phyloP scores from a whole-genome alignment of 2,329 filamentous ascomycete genomes.

The Fusarium nurragi region DNA sequence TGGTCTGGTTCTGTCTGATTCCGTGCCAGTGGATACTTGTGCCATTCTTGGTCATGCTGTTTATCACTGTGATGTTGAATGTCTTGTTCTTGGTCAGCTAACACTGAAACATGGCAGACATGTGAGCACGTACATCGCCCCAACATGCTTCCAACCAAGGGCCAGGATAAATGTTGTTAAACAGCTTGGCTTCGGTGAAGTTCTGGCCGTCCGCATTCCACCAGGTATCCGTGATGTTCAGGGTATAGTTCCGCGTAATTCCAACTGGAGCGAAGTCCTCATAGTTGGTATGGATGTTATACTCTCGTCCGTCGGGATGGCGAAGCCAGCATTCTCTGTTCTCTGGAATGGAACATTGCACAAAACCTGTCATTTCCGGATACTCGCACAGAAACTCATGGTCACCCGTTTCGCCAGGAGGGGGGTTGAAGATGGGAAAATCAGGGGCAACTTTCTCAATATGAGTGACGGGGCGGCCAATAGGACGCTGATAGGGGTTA shows the following conservation, averaged over 20 bases:
- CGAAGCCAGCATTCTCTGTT: conserved; percentile 44
- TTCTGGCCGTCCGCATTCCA: conserved; percentile 39
- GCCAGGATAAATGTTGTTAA: background rate
- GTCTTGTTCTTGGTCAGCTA: conserved; percentile 5
- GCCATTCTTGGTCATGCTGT: conserved; percentile 15
- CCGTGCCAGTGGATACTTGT: conserved; percentile 42
- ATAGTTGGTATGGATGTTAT: conserved; percentile 44
- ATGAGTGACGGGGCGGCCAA: conserved; percentile 11
- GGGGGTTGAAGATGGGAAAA: conserved; percentile 23
- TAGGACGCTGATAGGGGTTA: conserved; percentile 16
- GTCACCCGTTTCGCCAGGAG: conserved; percentile 13
- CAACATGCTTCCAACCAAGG: background rate
- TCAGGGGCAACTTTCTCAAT: background rate
- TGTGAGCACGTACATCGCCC: conserved; percentile 1
- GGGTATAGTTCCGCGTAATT: conserved; percentile 32
- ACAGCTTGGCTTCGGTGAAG: conserved; percentile 34
- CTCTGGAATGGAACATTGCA: conserved; percentile 37
- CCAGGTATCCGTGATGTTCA: conserved; percentile 29
- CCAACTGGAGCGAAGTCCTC: conserved; percentile 37
- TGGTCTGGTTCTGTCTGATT: conserved; percentile 28
- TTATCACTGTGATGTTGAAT: conserved; percentile 23
- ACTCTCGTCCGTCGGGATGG: conserved; percentile 33
- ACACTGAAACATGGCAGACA: fast-evolving
- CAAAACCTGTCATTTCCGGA: conserved; percentile 38
- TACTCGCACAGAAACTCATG: conserved; percentile 43